Conservation (phyloP, 108 stramenopile genomes). For the Cyclostephanos tholiformis region DNA sequence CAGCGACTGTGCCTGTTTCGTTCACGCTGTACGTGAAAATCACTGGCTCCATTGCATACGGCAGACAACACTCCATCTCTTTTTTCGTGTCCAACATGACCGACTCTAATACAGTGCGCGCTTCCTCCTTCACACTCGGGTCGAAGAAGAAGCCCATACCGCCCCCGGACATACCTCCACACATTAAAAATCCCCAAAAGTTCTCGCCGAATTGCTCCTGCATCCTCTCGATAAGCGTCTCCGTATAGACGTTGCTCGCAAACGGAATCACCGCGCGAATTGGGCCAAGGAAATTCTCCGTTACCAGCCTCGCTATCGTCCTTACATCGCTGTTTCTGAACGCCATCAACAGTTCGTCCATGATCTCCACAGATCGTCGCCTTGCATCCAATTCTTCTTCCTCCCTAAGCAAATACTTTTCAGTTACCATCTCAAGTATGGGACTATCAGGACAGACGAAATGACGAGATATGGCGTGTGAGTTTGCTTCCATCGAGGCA, state of each 20-base stretch:
- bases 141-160: conserved; percentile 73
- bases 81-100: conserved; percentile 59
- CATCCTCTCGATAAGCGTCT: conserved; percentile 56
- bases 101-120: conserved; percentile 42
- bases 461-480: no score
- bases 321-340: conserved; percentile 50
- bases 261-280: conserved; percentile 58
- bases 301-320: conserved; percentile 52
- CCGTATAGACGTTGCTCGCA: conserved; percentile 64
- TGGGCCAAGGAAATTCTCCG: conserved; percentile 61
- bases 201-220: conserved; percentile 49
- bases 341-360: conserved; percentile 57
- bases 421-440: conserved; percentile 68
- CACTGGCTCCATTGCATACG: conserved; percentile 70
- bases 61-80: conserved; percentile 59
- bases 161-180: conserved; percentile 54
- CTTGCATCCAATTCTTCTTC: conserved; percentile 60
- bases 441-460: conserved; percentile 8
- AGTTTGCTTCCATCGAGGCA: no score
- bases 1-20: conserved; percentile 52
- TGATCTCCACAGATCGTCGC: conserved; percentile 53
- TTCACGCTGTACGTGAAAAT: conserved; percentile 62
- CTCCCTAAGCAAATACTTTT: conserved; percentile 62
- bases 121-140: conserved; percentile 48
- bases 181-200: conserved; percentile 68